Base-by-base conservation (phyloP, 73 alveolate species). In the Paramecium bursaria region DNA sequence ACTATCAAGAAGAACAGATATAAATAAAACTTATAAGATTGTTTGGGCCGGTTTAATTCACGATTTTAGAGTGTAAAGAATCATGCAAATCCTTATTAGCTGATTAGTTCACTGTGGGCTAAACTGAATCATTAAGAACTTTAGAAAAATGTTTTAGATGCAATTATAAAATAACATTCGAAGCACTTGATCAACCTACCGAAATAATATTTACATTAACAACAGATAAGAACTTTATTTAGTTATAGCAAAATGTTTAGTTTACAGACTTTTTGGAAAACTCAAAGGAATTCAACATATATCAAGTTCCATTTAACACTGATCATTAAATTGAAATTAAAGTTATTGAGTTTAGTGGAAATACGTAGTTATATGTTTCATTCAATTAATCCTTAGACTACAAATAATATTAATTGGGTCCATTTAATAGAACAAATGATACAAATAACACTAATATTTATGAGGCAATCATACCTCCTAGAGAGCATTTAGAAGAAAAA, bases 181-280 rank as follows among this genome's bases (percentile, higher is more conserved):
- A 31, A 17, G 44, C 82, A 35, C 3, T 67, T 3, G 82, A 57
- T 21, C 22, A 19, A 2, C 33, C 19, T 15, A 25, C 27, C 7
- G 82, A 67, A 17, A 14, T 42, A 67, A 21, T 67, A 10, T 13
- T 67, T 2, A 21, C 35, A n/a, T 53, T 67, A 15, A 67, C 82
- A 2, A 31, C 82, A 0, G 21, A 42, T 7, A 31, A 14, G 25
- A 67, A 67, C 44, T 67, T 67, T 42, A 57, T 67, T 21, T 67
- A 67, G 33, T 67, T 67, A 14, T 35, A 42, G 0, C 44, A 67
- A 35, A 42, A 42, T 35, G 19, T 67, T 35, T 35, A 39, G 5
- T 67, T 35, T 67, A 67, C 82, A 15, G 82, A 67, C 44, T 67
- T 21, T 21, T 17, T 67, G 13, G 82, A 67, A 39, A 19, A 17